These are phyloP conservation scores for Boletus sp. DNA, from an alignment of 768 basidiomycete genomes.

Conservation along the genomic window DNA sequence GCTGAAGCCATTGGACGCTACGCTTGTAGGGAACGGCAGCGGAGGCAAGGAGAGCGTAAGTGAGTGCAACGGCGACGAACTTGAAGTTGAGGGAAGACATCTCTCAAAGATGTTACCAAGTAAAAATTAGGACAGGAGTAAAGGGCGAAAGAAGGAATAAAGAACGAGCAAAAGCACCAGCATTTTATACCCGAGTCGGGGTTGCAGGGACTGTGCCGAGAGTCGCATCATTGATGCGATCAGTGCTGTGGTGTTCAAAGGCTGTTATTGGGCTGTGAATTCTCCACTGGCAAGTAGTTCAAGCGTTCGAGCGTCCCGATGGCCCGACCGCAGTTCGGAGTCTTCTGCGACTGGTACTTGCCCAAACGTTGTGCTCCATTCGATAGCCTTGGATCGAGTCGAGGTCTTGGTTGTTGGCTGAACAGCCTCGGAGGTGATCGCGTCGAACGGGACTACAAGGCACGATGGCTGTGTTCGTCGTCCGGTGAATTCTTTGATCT, in stretches of 20 bases:
- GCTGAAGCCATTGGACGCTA: conserved; percentile 19
- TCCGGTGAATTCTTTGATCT: background rate
- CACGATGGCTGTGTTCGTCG: background rate
- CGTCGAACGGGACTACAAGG: too few relatives aligned
- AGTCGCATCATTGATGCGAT: background rate
- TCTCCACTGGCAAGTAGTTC: too few relatives aligned
- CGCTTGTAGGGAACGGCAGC: conserved; percentile 19
- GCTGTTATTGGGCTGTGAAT: too few relatives aligned
- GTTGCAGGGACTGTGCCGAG: background rate
- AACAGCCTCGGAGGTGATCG: too few relatives aligned
- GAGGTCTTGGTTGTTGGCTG: too few relatives aligned
- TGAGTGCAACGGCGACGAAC: conserved; percentile 8
- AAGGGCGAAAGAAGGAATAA: background rate
- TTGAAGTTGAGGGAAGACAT: conserved; percentile 19
- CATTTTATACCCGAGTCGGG: conserved; percentile 4
- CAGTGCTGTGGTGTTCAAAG: background rate
- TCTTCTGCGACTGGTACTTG: too few relatives aligned
- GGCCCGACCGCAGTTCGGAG: too few relatives aligned
- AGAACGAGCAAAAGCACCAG: background rate
- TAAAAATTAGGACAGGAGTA: background rate
- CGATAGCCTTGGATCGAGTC: too few relatives aligned
- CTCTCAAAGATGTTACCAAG: conserved; percentile 14
- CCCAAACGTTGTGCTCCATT: too few relatives aligned
- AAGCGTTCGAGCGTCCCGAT: too few relatives aligned
- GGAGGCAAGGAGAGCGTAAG: conserved; percentile 16